Conservation (phyloP, 768 basidiomycete species). For the Tricholoma saponaceum region DNA sequence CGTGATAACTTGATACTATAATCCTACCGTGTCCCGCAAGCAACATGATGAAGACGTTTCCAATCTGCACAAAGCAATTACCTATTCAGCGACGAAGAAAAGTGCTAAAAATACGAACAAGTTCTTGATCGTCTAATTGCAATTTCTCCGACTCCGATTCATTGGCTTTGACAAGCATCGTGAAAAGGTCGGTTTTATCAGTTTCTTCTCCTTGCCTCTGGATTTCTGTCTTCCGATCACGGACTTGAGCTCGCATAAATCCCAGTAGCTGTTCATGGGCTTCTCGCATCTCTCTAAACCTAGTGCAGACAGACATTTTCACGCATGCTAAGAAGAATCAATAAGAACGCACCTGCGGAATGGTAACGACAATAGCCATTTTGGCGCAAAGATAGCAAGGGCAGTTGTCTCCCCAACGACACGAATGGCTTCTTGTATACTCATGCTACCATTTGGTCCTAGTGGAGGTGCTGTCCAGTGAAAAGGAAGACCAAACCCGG, state of each 20-base stretch:
- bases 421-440: constrained; percentile 33
- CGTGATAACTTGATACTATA: not conserved
- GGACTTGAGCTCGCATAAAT: constrained; percentile 37
- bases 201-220: constrained; percentile 3
- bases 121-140: constrained; percentile 34
- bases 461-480: constrained; percentile 36
- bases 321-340: not conserved
- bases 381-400: constrained; percentile 25
- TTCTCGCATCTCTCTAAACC: constrained; percentile 22
- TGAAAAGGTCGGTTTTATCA: constrained; percentile 31
- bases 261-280: constrained; percentile 27
- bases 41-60: constrained; percentile 48
- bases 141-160: constrained; percentile 38
- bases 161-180: constrained; percentile 41
- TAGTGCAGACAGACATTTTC: constrained; percentile 9
- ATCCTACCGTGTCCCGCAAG: constrained; percentile 54
- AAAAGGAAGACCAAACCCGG: constrained; percentile 43
- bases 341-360: constrained; percentile 25
- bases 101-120: constrained; percentile 23
- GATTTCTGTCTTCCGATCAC: constrained; percentile 27
- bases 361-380: constrained; percentile 35
- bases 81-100: not conserved
- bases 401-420: constrained; percentile 27
- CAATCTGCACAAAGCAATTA: constrained; percentile 35
- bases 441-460: constrained; percentile 32